Evolutionary conservation across 2,329 filamentous ascomycete species (phyloP).

Genomic region (Stemphylium vesicarium): DNA sequence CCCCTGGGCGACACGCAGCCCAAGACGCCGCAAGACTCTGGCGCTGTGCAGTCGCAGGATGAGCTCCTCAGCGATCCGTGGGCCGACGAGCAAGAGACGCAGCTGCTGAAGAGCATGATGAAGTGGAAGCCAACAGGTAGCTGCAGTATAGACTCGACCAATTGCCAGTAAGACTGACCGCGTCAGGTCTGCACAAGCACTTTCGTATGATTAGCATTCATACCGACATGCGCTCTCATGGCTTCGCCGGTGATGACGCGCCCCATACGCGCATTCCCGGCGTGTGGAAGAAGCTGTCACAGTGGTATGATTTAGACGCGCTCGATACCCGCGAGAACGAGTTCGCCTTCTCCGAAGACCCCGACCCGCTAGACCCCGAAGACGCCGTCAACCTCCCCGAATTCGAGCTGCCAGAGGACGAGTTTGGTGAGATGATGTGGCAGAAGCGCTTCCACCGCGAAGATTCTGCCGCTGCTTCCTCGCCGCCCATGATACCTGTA

Average conservation of each 20-base stretch:
- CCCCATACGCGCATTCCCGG: constrained; percentile 86
- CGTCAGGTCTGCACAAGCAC: constrained; percentile 62
- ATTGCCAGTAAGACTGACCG: neutral
- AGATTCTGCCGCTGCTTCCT: constrained; percentile 35
- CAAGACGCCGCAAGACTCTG: constrained; percentile 49
- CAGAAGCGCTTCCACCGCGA: constrained; percentile 44
- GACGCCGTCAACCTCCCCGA: constrained; percentile 42
- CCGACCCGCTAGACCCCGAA: constrained; percentile 56
- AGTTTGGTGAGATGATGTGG: constrained; percentile 55
- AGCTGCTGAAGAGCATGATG: constrained; percentile 90
- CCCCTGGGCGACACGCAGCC: constrained; percentile 52
- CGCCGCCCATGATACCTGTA: constrained; percentile 38
- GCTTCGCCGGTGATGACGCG: constrained; percentile 72
- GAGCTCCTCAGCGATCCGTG: constrained; percentile 73
- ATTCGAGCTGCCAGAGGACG: constrained; percentile 54
- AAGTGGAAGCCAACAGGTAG: constrained; percentile 91
- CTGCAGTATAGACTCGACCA: neutral
- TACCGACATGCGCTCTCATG: constrained; percentile 53
- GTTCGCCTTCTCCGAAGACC: constrained; percentile 62
- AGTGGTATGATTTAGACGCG: constrained; percentile 82
- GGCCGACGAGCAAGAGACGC: constrained; percentile 95
- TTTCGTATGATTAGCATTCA: constrained; percentile 59
- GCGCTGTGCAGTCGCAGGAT: constrained; percentile 60
- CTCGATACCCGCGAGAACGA: constrained; percentile 82
- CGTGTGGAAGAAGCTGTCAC: constrained; percentile 87